These are phyloP conservation scores for Digitaria exilis DNA, from an alignment of 202 grass and related monocot species.

Conservation along the genomic window DNA sequence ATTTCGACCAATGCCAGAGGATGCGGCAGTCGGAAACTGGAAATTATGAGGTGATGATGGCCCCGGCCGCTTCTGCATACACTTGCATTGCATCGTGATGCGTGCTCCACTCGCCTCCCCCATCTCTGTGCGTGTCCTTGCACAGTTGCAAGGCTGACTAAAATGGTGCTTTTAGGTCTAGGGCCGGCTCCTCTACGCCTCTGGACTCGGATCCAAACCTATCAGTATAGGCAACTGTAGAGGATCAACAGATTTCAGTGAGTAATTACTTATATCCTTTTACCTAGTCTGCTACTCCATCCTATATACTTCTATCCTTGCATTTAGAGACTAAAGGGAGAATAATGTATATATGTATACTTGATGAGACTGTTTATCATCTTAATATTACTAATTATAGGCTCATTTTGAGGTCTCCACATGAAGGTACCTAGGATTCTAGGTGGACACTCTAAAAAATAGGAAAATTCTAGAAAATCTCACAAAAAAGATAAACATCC, in stretches of 20 bases:
- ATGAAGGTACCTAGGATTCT: too few species aligned
- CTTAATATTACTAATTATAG: too few species aligned
- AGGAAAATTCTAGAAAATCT: too few species aligned
- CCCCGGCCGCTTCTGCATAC: not conserved
- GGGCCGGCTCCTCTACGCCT: not conserved
- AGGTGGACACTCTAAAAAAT: too few species aligned
- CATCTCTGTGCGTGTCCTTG: not conserved
- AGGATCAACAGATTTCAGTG: conserved; percentile 16
- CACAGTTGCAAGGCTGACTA: conserved; percentile 31
- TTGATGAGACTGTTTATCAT: too few species aligned
- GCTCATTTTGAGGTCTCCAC: too few species aligned
- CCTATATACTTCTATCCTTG: not conserved
- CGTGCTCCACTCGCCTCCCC: not conserved
- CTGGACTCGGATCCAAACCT: not conserved
- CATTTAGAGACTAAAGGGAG: not conserved
- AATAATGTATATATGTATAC: too few species aligned
- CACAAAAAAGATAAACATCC: too few species aligned
- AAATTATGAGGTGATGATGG: conserved; percentile 52
- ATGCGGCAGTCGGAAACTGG: not conserved
- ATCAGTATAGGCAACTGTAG: not conserved
- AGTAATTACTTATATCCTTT: conserved; percentile 37
- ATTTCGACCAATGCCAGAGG: not conserved
- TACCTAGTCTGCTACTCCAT: not conserved
- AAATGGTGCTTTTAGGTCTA: conserved; percentile 26
- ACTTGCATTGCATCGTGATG: not conserved